A percentile compares a stretch with the other conserved stretches of the same genome.
These are phyloP conservation scores for Xylaria sp. DNA, from an alignment of 2,329 filamentous ascomycete species.

Conservation along the genomic window DNA sequence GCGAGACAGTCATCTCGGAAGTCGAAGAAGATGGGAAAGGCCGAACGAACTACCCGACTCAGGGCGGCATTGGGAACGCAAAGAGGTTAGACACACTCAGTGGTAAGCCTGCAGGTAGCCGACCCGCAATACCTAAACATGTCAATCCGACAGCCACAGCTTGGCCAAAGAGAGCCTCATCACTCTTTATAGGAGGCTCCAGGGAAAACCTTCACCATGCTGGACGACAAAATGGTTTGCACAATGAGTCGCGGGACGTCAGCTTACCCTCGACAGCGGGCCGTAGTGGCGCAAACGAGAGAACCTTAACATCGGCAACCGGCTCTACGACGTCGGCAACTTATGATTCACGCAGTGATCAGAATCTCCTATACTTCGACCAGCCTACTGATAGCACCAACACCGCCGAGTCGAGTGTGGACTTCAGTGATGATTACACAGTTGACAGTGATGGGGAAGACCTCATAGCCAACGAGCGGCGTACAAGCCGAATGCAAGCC, in stretches of 20 bases:
- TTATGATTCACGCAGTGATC: conserved; percentile 37
- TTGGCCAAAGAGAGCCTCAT: conserved; percentile 16
- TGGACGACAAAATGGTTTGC: not conserved
- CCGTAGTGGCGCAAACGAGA: conserved; percentile 20
- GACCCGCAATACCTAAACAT: not conserved
- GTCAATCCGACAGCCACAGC: not conserved
- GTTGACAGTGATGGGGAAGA: conserved; percentile 30
- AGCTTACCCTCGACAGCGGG: conserved; percentile 18
- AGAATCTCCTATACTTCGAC: conserved; percentile 43
- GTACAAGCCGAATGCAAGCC: conserved; percentile 30
- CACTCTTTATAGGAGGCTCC: conserved; percentile 10
- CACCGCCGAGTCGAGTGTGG: conserved; percentile 38
- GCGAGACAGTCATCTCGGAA: conserved; percentile 53
- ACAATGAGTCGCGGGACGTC: not conserved
- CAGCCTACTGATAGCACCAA: conserved; percentile 35
- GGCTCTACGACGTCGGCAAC: conserved; percentile 22
- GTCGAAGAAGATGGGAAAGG: conserved; percentile 46
- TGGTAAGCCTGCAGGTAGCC: not conserved
- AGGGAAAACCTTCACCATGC: conserved; percentile 6
- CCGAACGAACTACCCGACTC: conserved; percentile 18
- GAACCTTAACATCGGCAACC: conserved; percentile 20
- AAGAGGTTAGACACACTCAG: conserved; percentile 2
- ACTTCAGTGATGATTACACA: conserved; percentile 42
- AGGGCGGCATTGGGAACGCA: conserved; percentile 4
- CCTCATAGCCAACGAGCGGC: conserved; percentile 32